Evolutionary conservation across 2,329 filamentous ascomycete species (phyloP).

Genomic region (Phoma herbarum): DNA sequence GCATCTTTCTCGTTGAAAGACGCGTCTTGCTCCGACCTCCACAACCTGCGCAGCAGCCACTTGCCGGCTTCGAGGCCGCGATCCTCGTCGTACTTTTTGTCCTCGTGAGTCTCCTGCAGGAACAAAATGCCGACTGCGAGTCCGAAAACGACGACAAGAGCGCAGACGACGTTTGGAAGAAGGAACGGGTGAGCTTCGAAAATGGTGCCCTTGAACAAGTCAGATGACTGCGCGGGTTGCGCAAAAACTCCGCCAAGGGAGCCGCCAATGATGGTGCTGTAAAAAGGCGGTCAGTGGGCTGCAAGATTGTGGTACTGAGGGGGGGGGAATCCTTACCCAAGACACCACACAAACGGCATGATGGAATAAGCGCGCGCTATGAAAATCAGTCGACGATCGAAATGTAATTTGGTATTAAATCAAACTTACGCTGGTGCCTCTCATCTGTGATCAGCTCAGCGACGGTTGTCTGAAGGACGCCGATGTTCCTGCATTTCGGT

Average conservation of each 20-base stretch:
- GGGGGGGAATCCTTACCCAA: constrained; percentile 68
- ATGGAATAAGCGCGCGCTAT: constrained; percentile 91
- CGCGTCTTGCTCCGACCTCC: constrained; percentile 39
- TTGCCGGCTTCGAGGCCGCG: constrained; percentile 78
- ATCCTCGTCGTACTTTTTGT: constrained; percentile 80
- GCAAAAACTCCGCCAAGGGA: constrained; percentile 91
- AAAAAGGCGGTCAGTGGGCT: constrained; percentile 40
- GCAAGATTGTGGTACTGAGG: constrained; percentile 18
- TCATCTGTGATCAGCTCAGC: constrained; percentile 92
- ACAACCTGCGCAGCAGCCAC: constrained; percentile 63
- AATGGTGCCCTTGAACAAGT: constrained; percentile 78
- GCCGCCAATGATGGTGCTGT: constrained; percentile 87
- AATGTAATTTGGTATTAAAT: constrained; percentile 13
- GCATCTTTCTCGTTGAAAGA: constrained; percentile 53
- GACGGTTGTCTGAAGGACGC: constrained; percentile 93
- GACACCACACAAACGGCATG: constrained; percentile 98
- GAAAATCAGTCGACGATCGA: constrained; percentile 36
- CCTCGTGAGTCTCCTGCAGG: constrained; percentile 90
- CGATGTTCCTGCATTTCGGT: constrained; percentile 75
- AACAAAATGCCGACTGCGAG: constrained; percentile 84
- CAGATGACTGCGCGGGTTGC: constrained; percentile 84
- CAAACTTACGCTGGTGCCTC: constrained; percentile 81
- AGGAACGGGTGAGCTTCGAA: constrained; percentile 91
- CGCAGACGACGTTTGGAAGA: constrained; percentile 90
- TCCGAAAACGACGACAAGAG: constrained; percentile 77